Evolutionary conservation across 805 yeast species (phyloP), one percentile per base, ranked within the genome.

Genomic region (Metschnikowia kofuensis): DNA sequence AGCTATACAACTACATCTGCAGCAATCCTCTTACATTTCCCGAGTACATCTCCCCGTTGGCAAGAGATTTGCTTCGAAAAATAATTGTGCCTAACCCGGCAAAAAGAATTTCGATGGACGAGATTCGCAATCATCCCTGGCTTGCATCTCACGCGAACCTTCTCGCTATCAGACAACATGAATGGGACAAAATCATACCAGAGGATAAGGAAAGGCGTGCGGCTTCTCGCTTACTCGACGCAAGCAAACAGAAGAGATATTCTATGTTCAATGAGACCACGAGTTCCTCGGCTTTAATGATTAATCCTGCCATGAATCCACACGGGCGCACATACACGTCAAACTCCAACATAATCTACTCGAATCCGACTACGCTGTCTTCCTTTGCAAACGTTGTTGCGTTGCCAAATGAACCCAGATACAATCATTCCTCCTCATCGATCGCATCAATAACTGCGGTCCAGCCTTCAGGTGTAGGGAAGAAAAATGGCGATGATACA

Each of bases 11-110:
- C 62, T 94, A 94, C 70, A 94, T 94, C 55, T 89, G 97, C 26
- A 78, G 84, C 44, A 89, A 97, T 1, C 89, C 96, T 4, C 75
- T 94, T 60, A 94, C 97, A 4, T 94, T 94, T 68, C 99, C 99
- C 0, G 97, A 91, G 65, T 91, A 89, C 63, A 82, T 94, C 48
- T 84, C 84, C 38, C 95, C 97, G 2, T 76, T 88, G 64, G 94
- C 98, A 6, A 80, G 99, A 66, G 97, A 94, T 69, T 73, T 94
- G 53, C 72, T 94, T 54, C 78, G 98, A 59, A 84, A 85, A 63
- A 86, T 92, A 35, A 78, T 87, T 45, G 92, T 90, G 11, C 77
- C 97, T 1, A 89, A 91, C 63, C 98, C 98, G 8, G 79, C 72
- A 53, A 83, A 77, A 60, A 81, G 99, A 67, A 78, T 88, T 35